Percentiles rank a stretch among this genome's conserved stretches.
These are phyloP conservation scores for Phytophthora sp. DNA, from an alignment of 352 stramenopile species.

Conservation along the genomic window DNA sequence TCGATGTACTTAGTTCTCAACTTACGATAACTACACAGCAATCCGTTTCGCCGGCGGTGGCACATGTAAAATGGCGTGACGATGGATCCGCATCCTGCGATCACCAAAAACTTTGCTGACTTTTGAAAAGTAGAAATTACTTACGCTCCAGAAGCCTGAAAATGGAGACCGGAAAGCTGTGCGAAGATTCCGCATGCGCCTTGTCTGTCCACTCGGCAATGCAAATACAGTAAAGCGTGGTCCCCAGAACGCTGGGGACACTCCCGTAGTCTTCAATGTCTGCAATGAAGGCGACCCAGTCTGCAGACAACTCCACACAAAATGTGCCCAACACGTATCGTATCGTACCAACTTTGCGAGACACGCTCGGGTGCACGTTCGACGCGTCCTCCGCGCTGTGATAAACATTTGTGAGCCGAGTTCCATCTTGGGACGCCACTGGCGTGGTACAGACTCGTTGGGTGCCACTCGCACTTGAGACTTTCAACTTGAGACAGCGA, in stretches of 20 bases:
- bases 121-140: constrained; percentile 15
- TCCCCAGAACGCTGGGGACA: constrained; percentile 9
- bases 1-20: no score
- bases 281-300: no score
- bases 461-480: neutral
- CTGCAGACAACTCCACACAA: no score
- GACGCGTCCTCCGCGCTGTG: neutral
- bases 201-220: constrained; percentile 17
- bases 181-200: constrained; percentile 17
- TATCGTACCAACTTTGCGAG: neutral
- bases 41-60: no score
- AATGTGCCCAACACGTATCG: neutral
- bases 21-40: no score
- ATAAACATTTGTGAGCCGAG: constrained; percentile 2
- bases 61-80: neutral
- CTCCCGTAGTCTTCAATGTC: neutral
- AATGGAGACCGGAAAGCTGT: neutral
- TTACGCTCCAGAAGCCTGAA: neutral
- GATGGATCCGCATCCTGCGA: constrained; percentile 7
- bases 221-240: neutral
- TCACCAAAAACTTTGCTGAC: constrained; percentile 20
- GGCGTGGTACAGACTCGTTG: neutral
- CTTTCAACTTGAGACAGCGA: constrained; percentile 11
- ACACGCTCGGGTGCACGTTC: neutral
- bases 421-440: no score